Evolutionary conservation across 202 grass and related monocot species (phyloP), one percentile per base, ranked within the genome.

Genomic region (Brachypodium distachyon): DNA sequence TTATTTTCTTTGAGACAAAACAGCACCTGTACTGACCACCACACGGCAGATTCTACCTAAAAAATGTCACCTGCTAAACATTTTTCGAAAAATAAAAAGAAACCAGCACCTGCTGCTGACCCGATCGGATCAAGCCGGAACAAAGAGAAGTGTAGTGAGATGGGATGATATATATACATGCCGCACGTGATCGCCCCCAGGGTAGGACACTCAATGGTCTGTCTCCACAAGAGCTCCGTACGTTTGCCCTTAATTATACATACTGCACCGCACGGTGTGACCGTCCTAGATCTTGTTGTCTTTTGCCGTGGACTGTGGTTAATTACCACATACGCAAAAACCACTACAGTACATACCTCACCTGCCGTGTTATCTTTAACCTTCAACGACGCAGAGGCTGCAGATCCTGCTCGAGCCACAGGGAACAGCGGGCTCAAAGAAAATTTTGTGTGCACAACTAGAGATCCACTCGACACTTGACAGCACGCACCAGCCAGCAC

Each of bases 391-490:
- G 59, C 40, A 12, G 41, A 0, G 4, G 25, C 49, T 21, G 67
- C 85, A 83, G 68, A 68, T 73, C 68, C 25, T 83, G 75, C 61
- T 32, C 58, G 27, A 6, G 27, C 68, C 0, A 0, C 17, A 53
- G 80, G 85, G 51, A 28, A 59, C 79, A 73, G 2, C 19, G 10
- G 10, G 7, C 12, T 27, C 51, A 79, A 60, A 60, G 47, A 69
- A 79, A 79, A 74, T n/a, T n/a, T n/a, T n/a, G n/a, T n/a, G 32
- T 69, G 36, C 46, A 37, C 51, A 79, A n/a, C n/a, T n/a, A n/a
- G n/a, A n/a, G 74, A 83, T 83, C 85, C 67, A 61, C 74, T 53
- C 18, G 73, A 44, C 28, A 17, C 54, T 22, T 57, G 26, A 57
- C 54, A 57, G 3, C 53, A 42, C 48, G 56, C 55, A 40, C 64